Conservation (phyloP, 2,329 filamentous ascomycete genomes). For the Exophiala aquamarina region DNA sequence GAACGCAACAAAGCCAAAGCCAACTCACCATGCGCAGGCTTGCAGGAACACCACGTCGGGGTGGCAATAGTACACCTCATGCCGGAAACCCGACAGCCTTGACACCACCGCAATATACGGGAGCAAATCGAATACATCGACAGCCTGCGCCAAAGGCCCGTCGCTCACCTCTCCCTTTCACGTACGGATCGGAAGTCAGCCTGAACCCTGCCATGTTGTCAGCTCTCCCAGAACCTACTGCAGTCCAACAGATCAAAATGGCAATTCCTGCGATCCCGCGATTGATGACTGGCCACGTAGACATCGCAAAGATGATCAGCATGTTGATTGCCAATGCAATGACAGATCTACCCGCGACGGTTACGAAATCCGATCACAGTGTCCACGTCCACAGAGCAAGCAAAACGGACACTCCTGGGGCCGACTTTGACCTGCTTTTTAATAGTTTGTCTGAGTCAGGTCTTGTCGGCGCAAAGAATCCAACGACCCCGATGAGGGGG, state of each 20-base stretch:
- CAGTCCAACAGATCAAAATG: slow-evolving; percentile 15
- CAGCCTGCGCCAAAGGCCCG: neutral
- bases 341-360: too few species aligned
- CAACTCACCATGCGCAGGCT: too few species aligned
- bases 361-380: too few species aligned
- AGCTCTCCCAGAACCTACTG: slow-evolving; percentile 8
- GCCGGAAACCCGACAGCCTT: too few species aligned
- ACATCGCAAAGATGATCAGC: slow-evolving; percentile 4
- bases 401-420: neutral
- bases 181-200: slow-evolving; percentile 9
- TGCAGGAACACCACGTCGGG: too few species aligned
- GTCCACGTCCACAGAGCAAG: too few species aligned
- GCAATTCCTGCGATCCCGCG: slow-evolving; percentile 1
- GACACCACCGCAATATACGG: too few species aligned
- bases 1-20: too few species aligned
- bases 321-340: too few species aligned
- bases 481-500: too few species aligned
- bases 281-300: neutral
- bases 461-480: neutral
- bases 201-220: slow-evolving; percentile 15
- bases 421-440: neutral
- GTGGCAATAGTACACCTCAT: too few species aligned
- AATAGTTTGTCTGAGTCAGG: neutral
- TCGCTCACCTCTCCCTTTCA: slow-evolving; percentile 1
- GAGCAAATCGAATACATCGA: neutral